These are phyloP conservation scores for Calonectria multiphialidica DNA, from an alignment of 2,329 filamentous ascomycete genomes.

Conservation along the genomic window DNA sequence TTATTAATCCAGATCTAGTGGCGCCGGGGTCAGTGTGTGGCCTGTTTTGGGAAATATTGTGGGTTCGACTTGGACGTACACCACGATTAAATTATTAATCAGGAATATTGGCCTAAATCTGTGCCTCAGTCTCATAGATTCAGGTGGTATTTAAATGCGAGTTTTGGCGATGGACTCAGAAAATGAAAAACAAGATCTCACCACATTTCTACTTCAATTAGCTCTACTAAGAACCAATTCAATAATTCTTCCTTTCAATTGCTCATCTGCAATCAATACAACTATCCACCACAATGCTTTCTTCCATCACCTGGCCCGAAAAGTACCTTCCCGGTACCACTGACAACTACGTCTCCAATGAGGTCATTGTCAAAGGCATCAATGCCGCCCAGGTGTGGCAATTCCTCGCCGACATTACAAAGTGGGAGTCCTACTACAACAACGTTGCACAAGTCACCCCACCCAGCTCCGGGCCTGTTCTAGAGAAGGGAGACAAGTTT, in stretches of 20 bases:
- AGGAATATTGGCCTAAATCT: constrained; percentile 16
- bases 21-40: background rate
- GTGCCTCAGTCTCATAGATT: constrained; percentile 20
- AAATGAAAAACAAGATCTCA: background rate
- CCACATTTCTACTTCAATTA: background rate
- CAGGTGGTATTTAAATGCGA: background rate
- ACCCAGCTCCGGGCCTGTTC: constrained; percentile 36
- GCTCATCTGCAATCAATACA: background rate
- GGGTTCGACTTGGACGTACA: background rate
- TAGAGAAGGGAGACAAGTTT: constrained; percentile 43
- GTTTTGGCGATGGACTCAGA: background rate
- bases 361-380: constrained; percentile 43
- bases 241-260: background rate
- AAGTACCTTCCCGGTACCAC: constrained; percentile 44
- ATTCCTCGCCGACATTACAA: constrained; percentile 39
- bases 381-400: constrained; percentile 42
- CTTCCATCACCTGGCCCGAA: constrained; percentile 41
- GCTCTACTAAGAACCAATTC: background rate
- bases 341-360: constrained; percentile 47
- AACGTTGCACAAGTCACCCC: constrained; percentile 37
- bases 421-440: constrained; percentile 46
- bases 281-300: background rate
- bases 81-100: background rate
- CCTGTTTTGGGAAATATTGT: background rate
- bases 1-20: background rate